phyloP scores from a whole-genome alignment of 2,329 filamentous ascomycete species.

The Xylaria sp. region DNA sequence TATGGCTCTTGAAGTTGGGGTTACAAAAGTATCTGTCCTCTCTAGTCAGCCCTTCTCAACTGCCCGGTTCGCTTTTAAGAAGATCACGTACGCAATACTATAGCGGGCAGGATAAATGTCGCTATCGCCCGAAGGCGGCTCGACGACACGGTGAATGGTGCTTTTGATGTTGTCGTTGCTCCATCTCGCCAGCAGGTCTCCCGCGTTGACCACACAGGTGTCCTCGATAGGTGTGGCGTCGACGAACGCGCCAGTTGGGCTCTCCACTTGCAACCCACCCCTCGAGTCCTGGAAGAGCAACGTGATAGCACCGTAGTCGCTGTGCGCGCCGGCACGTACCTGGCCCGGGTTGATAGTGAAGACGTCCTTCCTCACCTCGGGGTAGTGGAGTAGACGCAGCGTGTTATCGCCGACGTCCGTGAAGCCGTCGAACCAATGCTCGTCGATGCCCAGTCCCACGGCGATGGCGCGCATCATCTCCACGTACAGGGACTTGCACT shows the following conservation, averaged over 20 bases:
- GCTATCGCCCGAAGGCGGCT: constrained; percentile 68
- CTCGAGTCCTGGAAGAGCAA: constrained; percentile 64
- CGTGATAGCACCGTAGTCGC: constrained; percentile 67
- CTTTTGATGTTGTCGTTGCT: constrained; percentile 91
- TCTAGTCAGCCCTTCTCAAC: constrained; percentile 4
- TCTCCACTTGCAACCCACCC: constrained; percentile 45
- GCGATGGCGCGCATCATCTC: constrained; percentile 86
- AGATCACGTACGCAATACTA: constrained; percentile 73
- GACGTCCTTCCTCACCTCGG: constrained; percentile 66
- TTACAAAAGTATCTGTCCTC: constrained; percentile 78
- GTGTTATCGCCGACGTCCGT: constrained; percentile 74
- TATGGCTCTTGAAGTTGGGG: constrained; percentile 75
- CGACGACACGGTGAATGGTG: constrained; percentile 87
- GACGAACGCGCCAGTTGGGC: constrained; percentile 77
- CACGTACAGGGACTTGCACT: constrained; percentile 75
- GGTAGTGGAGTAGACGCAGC: constrained; percentile 78
- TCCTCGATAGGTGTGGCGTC: constrained; percentile 81
- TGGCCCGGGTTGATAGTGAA: constrained; percentile 71
- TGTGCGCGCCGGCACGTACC: constrained; percentile 80
- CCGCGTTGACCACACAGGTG: constrained; percentile 87
- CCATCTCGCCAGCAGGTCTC: constrained; percentile 85
- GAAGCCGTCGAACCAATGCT: constrained; percentile 76
- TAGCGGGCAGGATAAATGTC: constrained; percentile 77
- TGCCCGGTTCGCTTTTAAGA: background rate
- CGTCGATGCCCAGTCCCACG: constrained; percentile 75